Evolutionary conservation across 257 asterid genomes (phyloP), one percentile per base, ranked within the genome.

Genomic region (Lavandula angustifolia): DNA sequence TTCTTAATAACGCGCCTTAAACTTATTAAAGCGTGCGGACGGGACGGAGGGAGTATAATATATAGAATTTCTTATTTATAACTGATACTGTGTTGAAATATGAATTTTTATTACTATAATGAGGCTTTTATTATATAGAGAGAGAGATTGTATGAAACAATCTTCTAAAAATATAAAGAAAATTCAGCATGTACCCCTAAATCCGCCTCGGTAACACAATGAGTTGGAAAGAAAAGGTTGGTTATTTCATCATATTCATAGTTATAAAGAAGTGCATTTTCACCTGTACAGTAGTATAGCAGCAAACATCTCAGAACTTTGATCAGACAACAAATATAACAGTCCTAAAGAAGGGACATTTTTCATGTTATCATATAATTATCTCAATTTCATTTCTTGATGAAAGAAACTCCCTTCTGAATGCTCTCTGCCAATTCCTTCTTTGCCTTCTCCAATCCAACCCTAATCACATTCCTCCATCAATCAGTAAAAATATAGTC

Each of bases 371-470:
- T 8, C 4, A 54, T 17, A 50, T 5, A 40, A 7, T 57, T 41
- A 35, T 37, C 13, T 48, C 27, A 9, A 13, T 27, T 62, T 80
- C 63, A 89, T 72, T 87, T 89, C 62, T 54, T 87, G 75, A 85
- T 87, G 80, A 90, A 90, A 56, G 95, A 81, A 67, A 63, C 74
- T 29, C 95, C 97, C 82, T 90, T 90, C 72, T 87, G 76, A 79
- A 90, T 90, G 85, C 97, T 87, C 48, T 3, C 73, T 48, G 77
- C 84, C 55, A 87, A 69, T 78, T 87, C 95, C 72, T 81, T 79
- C 88, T 85, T 87, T 13, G 97, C 96, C 50, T 82, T 87, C 76
- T 82, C 92, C 85, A 90, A 74, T 64, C 95, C 96, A 48, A 40
- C 82, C 84, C 95, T 87, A 80, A 32, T 6, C 6, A 58, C 43